phyloP scores from a whole-genome alignment of 73 alveolate genomes.

The Tetrahymena borealis region DNA sequence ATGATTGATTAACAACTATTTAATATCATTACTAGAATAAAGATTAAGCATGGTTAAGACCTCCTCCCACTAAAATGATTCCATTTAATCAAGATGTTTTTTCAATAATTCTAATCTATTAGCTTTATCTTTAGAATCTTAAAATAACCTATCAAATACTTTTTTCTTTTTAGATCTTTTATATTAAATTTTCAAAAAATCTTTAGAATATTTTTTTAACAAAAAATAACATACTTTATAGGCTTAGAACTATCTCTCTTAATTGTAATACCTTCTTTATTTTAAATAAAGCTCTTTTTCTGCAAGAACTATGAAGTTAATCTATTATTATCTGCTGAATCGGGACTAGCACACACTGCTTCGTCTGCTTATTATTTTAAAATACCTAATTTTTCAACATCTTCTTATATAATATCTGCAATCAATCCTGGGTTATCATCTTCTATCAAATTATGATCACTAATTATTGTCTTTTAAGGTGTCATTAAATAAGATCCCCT shows the following conservation, averaged over 20 bases:
- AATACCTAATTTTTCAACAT: background rate
- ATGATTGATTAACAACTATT: background rate
- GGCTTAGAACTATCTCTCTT: background rate
- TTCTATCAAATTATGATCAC: background rate
- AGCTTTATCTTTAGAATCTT: background rate
- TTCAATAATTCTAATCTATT: background rate
- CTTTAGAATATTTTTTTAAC: background rate
- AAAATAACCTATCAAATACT: background rate
- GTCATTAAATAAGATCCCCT: background rate
- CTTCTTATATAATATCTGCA: background rate
- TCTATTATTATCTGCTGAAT: background rate
- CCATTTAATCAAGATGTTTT: background rate
- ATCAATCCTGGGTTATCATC: background rate
- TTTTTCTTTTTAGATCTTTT: background rate
- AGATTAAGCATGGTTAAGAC: background rate
- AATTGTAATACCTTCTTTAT: background rate
- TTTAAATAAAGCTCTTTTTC: background rate
- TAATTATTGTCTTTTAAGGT: background rate
- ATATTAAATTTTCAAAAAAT: background rate
- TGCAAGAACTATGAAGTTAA: background rate
- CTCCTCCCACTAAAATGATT: background rate
- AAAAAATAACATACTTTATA: background rate
- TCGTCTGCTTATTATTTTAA: background rate
- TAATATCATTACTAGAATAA: background rate
- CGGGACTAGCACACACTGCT: background rate